These are phyloP conservation scores for Epithele typhae DNA, from an alignment of 768 basidiomycete genomes.

Conservation along the genomic window DNA sequence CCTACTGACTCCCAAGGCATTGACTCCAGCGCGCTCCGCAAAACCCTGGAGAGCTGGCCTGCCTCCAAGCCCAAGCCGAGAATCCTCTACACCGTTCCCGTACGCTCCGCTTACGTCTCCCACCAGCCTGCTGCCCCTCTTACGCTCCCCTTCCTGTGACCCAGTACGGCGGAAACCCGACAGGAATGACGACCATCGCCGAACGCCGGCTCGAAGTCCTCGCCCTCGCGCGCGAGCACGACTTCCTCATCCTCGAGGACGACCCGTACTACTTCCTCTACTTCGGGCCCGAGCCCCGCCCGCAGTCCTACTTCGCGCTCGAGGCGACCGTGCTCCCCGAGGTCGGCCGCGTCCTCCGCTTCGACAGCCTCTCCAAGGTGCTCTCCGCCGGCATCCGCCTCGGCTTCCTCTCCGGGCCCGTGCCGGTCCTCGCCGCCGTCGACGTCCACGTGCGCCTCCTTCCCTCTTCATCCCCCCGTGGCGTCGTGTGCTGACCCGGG, in stretches of 20 bases:
- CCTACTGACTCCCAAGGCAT: slow-evolving; percentile 77
- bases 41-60: slow-evolving; percentile 75
- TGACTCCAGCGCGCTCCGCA: slow-evolving; percentile 52
- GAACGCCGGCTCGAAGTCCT: slow-evolving; percentile 72
- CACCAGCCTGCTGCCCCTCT: background rate
- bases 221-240: slow-evolving; percentile 66
- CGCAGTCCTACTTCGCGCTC: slow-evolving; percentile 79
- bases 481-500: background rate
- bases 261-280: slow-evolving; percentile 82
- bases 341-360: slow-evolving; percentile 80
- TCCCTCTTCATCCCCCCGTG: background rate
- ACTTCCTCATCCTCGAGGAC: slow-evolving; percentile 86
- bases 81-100: slow-evolving; percentile 79
- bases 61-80: slow-evolving; percentile 69
- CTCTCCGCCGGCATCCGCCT: slow-evolving; percentile 74
- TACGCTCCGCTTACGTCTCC: slow-evolving; percentile 31
- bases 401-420: slow-evolving; percentile 79
- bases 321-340: slow-evolving; percentile 51
- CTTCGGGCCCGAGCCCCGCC: slow-evolving; percentile 59
- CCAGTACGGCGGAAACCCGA: slow-evolving; percentile 86
- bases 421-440: slow-evolving; percentile 60
- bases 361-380: slow-evolving; percentile 90
- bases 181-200: slow-evolving; percentile 71
- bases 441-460: slow-evolving; percentile 59
- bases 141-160: background rate